These are phyloP conservation scores for Solanum appendiculatum DNA, from an alignment of 257 asterid genomes.

Conservation along the genomic window DNA sequence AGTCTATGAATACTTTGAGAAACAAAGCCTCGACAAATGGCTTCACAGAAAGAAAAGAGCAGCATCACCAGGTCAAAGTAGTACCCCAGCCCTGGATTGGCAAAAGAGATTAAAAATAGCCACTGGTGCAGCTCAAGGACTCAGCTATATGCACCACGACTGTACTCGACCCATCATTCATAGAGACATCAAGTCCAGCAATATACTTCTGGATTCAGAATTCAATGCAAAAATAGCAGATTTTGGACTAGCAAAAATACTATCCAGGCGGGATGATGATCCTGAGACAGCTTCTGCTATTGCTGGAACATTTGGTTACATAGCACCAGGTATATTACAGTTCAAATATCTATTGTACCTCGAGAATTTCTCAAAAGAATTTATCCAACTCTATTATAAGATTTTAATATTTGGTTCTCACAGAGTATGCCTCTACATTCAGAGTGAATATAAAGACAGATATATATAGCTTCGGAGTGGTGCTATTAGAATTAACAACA, in stretches of 20 bases:
- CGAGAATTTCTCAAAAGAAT: neutral
- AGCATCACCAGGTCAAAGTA: slow-evolving; percentile 19
- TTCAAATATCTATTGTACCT: neutral
- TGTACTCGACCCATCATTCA: slow-evolving; percentile 50
- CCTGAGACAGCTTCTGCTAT: slow-evolving; percentile 39
- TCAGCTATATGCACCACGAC: slow-evolving; percentile 63
- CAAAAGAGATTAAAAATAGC: slow-evolving; percentile 45
- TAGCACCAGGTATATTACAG: slow-evolving; percentile 43
- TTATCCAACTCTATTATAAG: neutral
- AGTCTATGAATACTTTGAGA: slow-evolving; percentile 49
- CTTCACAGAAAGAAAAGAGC: slow-evolving; percentile 19
- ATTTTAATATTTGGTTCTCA: neutral
- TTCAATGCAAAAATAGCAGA: slow-evolving; percentile 52
- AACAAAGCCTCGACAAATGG: slow-evolving; percentile 51
- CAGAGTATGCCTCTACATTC: slow-evolving; percentile 62
- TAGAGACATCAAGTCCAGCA: slow-evolving; percentile 56
- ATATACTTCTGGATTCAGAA: slow-evolving; percentile 45
- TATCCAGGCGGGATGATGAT: slow-evolving; percentile 19
- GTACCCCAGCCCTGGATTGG: slow-evolving; percentile 29
- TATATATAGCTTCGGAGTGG: slow-evolving; percentile 31
- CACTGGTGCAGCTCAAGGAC: slow-evolving; percentile 55
- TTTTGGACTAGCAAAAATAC: slow-evolving; percentile 49
- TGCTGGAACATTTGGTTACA: slow-evolving; percentile 61
- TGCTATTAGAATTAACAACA: slow-evolving; percentile 27
- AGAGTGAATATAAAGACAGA: slow-evolving; percentile 26